A percentile compares a stretch with the other conserved stretches of the same genome.
Evolutionary conservation across 345 rosid species (phyloP).

Genomic region (Brassica nigra): DNA sequence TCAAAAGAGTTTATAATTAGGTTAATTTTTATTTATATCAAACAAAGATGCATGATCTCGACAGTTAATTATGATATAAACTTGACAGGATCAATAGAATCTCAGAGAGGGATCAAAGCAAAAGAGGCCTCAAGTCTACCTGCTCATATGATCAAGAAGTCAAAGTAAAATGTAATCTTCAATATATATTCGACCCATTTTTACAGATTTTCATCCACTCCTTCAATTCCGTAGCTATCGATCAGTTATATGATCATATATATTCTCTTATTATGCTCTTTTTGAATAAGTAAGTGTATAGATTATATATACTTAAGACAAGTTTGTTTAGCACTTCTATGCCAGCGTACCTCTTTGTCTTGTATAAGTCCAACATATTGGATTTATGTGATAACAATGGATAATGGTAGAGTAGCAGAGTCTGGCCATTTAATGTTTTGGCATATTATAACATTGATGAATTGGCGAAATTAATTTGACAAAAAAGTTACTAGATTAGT

Average conservation of each 20-base stretch:
- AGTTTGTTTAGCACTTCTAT: constrained; percentile 12
- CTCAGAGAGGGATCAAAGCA: constrained; percentile 22
- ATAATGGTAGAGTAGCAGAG: neutral
- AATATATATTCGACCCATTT: constrained; percentile 34
- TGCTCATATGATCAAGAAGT: constrained; percentile 29
- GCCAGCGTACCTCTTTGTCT: constrained; percentile 27
- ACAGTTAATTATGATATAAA: constrained; percentile 1
- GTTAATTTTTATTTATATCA: neutral
- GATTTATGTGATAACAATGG: constrained; percentile 24
- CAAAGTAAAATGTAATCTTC: constrained; percentile 28
- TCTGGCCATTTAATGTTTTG: neutral
- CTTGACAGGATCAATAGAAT: constrained; percentile 28
- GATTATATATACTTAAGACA: constrained; percentile 24
- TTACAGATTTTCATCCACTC: constrained; percentile 19
- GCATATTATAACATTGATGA: constrained; percentile 8
- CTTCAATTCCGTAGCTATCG: constrained; percentile 14
- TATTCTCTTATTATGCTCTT: constrained; percentile 21
- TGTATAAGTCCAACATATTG: constrained; percentile 28
- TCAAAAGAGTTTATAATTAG: neutral
- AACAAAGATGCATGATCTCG: constrained; percentile 10
- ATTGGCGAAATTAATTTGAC: neutral
- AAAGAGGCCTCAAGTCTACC: constrained; percentile 32
- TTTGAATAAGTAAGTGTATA: constrained; percentile 25
- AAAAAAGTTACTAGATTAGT: neutral
- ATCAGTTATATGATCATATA: constrained; percentile 3